Evolutionary conservation across 768 basidiomycete species (phyloP).

Genomic region (Lentinula aciculospora): DNA sequence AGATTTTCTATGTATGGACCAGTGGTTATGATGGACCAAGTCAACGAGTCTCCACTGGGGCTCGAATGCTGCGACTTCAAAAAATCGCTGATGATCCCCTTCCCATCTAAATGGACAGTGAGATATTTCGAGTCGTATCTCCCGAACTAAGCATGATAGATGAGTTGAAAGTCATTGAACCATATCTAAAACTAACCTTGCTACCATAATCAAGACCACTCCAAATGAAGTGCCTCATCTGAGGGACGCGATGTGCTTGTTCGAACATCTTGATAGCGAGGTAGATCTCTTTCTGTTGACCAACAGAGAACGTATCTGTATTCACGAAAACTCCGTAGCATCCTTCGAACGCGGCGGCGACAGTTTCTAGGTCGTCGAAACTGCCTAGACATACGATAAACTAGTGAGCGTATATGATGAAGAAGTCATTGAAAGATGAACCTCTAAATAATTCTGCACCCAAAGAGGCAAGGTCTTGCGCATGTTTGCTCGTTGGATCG

Average conservation of each 20-base stretch:
- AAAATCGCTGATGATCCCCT: slow-evolving; percentile 34
- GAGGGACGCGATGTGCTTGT: slow-evolving; percentile 1
- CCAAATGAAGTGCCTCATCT: slow-evolving; percentile 7
- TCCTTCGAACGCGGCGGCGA: slow-evolving; percentile 26
- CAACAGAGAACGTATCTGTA: slow-evolving; percentile 11
- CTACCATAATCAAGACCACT: slow-evolving; percentile 7
- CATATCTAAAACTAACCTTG: not conserved
- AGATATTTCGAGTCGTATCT: slow-evolving; percentile 19
- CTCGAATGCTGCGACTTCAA: slow-evolving; percentile 29
- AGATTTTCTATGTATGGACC: slow-evolving; percentile 39
- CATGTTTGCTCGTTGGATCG: slow-evolving; percentile 25
- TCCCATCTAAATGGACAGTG: slow-evolving; percentile 34
- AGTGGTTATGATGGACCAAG: slow-evolving; percentile 30
- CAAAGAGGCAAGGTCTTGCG: slow-evolving; percentile 25
- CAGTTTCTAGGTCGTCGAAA: slow-evolving; percentile 24
- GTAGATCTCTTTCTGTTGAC: slow-evolving; percentile 4
- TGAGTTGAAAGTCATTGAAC: not conserved
- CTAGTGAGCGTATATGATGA: not conserved
- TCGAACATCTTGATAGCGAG: slow-evolving; percentile 4
- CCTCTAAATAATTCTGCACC: slow-evolving; percentile 22
- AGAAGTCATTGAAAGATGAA: not conserved
- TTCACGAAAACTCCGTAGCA: slow-evolving; percentile 20
- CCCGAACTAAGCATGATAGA: not conserved
- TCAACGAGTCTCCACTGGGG: slow-evolving; percentile 22
- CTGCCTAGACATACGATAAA: slow-evolving; percentile 19